Evolutionary conservation across 139 green algal species (phyloP).

Genomic region (Eudorina sp.): DNA sequence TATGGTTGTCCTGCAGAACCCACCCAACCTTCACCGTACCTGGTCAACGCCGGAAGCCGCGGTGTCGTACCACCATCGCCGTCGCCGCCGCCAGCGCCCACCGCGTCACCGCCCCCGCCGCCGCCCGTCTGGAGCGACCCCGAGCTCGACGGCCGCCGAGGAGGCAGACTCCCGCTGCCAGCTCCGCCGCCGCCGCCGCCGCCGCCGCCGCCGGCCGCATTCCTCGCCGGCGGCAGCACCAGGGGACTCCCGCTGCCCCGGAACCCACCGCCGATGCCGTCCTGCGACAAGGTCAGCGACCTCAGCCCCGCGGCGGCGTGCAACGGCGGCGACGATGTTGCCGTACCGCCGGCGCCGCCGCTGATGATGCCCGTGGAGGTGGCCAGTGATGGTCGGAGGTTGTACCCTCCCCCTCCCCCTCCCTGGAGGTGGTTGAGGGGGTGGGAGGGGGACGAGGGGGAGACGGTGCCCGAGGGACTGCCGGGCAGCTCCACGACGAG

Average conservation of each 20-base stretch:
- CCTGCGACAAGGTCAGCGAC: too few species aligned
- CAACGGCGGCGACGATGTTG: too few species aligned
- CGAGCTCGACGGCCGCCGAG: background rate
- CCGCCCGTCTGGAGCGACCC: background rate
- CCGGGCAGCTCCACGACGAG: background rate
- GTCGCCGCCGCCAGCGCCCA: background rate
- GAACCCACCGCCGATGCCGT: background rate
- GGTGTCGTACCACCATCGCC: background rate
- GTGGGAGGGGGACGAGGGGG: background rate
- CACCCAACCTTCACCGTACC: background rate
- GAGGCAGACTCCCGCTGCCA: background rate
- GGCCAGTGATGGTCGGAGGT: background rate
- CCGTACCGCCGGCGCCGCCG: background rate
- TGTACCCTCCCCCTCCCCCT: too few species aligned
- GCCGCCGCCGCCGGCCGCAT: too few species aligned
- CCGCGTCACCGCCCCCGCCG: background rate
- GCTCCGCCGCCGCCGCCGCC: too few species aligned
- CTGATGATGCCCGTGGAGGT: background rate
- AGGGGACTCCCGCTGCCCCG: background rate
- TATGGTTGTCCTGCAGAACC: too few species aligned
- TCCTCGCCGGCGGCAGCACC: conserved; percentile 19
- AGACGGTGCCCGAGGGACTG: background rate
- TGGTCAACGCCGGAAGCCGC: background rate
- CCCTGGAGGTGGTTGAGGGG: too few species aligned
- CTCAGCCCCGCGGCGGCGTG: too few species aligned